Base-by-base conservation (phyloP, 805 yeast genomes). In the Monosporozyma aerobia region DNA sequence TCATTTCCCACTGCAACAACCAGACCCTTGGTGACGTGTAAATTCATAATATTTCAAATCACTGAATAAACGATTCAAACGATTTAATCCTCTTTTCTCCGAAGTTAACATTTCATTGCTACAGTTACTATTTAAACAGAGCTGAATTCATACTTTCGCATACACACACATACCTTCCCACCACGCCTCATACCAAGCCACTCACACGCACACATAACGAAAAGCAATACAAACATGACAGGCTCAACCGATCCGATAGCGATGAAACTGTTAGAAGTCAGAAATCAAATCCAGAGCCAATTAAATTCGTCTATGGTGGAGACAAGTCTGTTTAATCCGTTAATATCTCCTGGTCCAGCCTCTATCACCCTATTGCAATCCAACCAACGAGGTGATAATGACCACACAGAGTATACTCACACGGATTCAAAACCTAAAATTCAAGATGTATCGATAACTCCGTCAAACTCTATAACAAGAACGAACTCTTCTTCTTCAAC, bases 321-420 rank as follows among this genome's bases (percentile, higher is more conserved):
- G 27, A 55, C 40, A 16, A 50, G 48, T 49, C 30, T 58, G 11
- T 54, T 58, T 32, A 62, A 56, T 41, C 63, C 67, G 3, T 51
- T 68, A 14, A 61, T 69, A 6, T 70, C 74, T 0, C 80, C 81
- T 1, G 78, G 80, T 1, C 78, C 80, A 3, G 79, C 79, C 0
- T 73, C 72, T 25, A 75, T 76, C 10, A 72, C 68, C 0, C 58
- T 70, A 27, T 43, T 47, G 19, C 47, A 51, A 33, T 19, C 30
- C 5, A 30, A 13, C n/a, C 9, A 44, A 16, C 29, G 13, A 11
- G 16, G 14, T 11, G 44, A 37, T 19, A 43, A 41, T 35, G 46
- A 33, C 39, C 19, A 40, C 11, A 32, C 16, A 22, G 27, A 46
- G 13, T 32, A 32, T 19, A 46, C 37, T 13, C 27, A 39, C 25